phyloP scores from a whole-genome alignment of 257 asterid species.

The Lavandula angustifolia region DNA sequence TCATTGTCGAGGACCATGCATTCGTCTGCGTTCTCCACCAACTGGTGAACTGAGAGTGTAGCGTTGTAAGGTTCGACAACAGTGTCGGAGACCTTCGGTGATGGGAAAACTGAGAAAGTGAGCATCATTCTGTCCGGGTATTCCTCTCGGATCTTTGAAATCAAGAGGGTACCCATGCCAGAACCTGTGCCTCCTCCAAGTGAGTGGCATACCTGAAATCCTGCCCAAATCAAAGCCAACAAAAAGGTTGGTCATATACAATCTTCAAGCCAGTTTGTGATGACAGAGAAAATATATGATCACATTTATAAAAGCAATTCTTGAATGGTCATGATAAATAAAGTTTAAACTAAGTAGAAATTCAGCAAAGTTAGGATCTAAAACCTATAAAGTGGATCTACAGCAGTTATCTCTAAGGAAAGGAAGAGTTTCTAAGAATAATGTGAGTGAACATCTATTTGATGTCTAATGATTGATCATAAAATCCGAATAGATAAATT shows the following conservation, averaged over 20 bases:
- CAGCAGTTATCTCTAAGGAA: background rate
- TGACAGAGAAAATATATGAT: conserved; percentile 6
- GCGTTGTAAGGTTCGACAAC: conserved; percentile 91
- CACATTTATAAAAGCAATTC: too few relatives aligned
- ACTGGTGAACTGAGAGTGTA: conserved; percentile 85
- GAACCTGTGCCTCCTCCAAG: conserved; percentile 97
- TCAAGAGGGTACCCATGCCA: conserved; percentile 93
- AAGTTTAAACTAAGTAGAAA: background rate
- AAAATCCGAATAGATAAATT: conserved; percentile 2
- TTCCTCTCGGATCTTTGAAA: conserved; percentile 89
- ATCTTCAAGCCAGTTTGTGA: background rate
- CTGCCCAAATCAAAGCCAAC: conserved; percentile 40
- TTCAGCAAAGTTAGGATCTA: too few relatives aligned
- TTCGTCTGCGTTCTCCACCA: conserved; percentile 92
- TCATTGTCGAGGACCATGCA: conserved; percentile 96
- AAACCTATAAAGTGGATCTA: too few relatives aligned
- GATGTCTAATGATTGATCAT: conserved; percentile 20
- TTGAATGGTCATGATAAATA: background rate
- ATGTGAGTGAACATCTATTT: too few relatives aligned
- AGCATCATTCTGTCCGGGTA: conserved; percentile 97
- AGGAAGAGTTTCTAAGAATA: background rate
- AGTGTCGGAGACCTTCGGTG: conserved; percentile 89
- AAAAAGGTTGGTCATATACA: background rate
- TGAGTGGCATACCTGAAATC: conserved; percentile 89
- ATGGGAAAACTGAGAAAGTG: conserved; percentile 89